Evolutionary conservation across 345 rosid genomes (phyloP).

Genomic region (Euphorbia tirucalli): DNA sequence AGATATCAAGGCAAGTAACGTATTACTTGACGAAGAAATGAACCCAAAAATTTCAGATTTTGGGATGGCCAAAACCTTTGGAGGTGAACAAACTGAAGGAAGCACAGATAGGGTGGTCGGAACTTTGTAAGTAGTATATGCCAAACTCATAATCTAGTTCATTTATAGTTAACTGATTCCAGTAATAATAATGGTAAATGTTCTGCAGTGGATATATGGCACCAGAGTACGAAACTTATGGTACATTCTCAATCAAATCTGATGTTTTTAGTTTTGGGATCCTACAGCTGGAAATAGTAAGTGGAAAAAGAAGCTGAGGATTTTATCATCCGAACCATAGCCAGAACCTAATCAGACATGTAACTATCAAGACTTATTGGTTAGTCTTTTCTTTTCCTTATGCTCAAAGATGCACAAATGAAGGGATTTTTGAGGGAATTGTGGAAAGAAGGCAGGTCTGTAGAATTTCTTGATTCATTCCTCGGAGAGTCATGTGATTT

Average conservation of each 20-base stretch:
- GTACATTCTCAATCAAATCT: constrained; percentile 12
- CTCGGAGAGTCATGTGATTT: not conserved
- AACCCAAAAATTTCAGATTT: constrained; percentile 17
- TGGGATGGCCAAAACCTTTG: constrained; percentile 11
- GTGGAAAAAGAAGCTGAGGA: constrained; percentile 13
- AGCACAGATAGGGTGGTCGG: constrained; percentile 9
- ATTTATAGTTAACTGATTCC: too few species aligned
- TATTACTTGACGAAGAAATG: constrained; percentile 2
- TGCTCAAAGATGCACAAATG: too few species aligned
- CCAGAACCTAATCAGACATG: constrained; percentile 8
- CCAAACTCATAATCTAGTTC: too few species aligned
- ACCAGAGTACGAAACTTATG: constrained; percentile 15
- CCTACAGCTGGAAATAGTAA: too few species aligned
- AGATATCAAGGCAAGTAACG: constrained; percentile 8
- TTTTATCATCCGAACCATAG: constrained; percentile 2
- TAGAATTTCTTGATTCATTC: not conserved
- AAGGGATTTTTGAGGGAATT: too few species aligned
- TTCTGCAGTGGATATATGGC: constrained; percentile 2
- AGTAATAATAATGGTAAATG: too few species aligned
- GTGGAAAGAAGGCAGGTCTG: not conserved
- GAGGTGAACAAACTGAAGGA: not conserved
- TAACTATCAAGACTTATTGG: too few species aligned
- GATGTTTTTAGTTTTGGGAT: constrained; percentile 17
- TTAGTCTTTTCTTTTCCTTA: too few species aligned
- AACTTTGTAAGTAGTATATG: not conserved